These are phyloP conservation scores for Schizophyllum amplum DNA, from an alignment of 1,284 basidiomycete species.

Conservation along the genomic window DNA sequence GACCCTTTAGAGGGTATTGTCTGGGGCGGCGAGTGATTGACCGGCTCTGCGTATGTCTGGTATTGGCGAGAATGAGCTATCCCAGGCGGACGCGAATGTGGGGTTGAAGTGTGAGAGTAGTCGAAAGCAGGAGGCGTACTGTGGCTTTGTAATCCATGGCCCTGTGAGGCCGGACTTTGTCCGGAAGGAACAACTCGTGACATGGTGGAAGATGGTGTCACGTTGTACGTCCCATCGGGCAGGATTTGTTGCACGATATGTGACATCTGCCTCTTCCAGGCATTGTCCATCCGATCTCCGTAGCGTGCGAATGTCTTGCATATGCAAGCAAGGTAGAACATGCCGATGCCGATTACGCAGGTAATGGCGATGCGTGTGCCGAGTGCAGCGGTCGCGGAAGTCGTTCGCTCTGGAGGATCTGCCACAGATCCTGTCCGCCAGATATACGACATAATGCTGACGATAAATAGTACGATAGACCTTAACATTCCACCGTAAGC, in stretches of 20 bases:
- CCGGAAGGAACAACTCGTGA: no score
- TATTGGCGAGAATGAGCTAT: no score
- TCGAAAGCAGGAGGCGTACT: no score
- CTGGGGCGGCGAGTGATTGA: no score
- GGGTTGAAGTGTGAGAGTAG: no score
- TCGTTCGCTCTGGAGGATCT: constrained; percentile 22
- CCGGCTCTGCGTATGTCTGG: no score
- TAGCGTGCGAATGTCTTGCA: constrained; percentile 41
- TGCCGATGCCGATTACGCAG: constrained; percentile 36
- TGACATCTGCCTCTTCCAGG: neutral
- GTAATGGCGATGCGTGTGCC: constrained; percentile 39
- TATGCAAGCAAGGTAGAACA: constrained; percentile 40
- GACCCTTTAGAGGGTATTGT: no score
- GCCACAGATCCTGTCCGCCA: constrained; percentile 45
- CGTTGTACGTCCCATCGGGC: neutral
- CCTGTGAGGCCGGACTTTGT: no score
- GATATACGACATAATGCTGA: constrained; percentile 42
- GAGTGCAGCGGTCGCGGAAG: constrained; percentile 16
- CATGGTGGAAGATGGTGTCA: no score
- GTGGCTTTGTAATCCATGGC: no score
- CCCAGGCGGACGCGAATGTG: no score
- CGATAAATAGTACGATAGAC: constrained; percentile 44
- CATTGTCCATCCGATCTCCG: constrained; percentile 18
- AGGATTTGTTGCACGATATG: neutral
- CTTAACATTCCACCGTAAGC: constrained; percentile 11